Evolutionary conservation across 805 yeast genomes (phyloP), one percentile per base, ranked within the genome.

Genomic region (Aciculoconidium aculeatum): DNA sequence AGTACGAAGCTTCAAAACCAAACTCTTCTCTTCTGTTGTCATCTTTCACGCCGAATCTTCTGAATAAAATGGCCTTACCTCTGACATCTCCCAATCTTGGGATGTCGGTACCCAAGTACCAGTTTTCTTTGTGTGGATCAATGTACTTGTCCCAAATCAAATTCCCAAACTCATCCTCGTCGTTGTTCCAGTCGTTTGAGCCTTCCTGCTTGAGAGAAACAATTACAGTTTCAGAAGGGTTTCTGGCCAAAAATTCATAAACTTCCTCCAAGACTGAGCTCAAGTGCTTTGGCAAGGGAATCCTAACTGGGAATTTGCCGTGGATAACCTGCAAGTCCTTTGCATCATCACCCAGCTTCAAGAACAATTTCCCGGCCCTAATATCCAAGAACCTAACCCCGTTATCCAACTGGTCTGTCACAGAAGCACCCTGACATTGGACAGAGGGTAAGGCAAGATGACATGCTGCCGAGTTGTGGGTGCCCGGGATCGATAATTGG

Each of bases 381-480:
- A 82, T 54, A 45, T 82, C 92, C 35, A 82, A 60, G 42, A 80
- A 82, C 35, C 92, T 63, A n/a, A 82, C 80, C 9, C 92, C 92
- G 42, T 81, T 63, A 30, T 69, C 54, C 58, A 82, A 68, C 53
- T 82, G 92, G 3, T 70, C 73, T 2, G 66, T 53, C 28, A 82
- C 64, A 1, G 74, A 53, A 6, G 63, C 71, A 11, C 75, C 80
- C 51, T 82, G 92, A 51, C 92, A 82, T 48, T 76, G 80, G 17
- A 82, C 88, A 0, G 85, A 74, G 16, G 90, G 90, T 25, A 80
- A 56, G 2, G 88, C 80, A 6, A 70, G 59, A 49, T 78, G 77
- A 42, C 71, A 75, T 5, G 90, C 90, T 9, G 81, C 85, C 23
- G 84, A 68, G 49, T 82, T 81, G 58, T 82, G 92, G n/a, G 90